These are phyloP conservation scores for Fulvia fulva DNA, from an alignment of 2,329 filamentous ascomycete genomes.

Conservation along the genomic window DNA sequence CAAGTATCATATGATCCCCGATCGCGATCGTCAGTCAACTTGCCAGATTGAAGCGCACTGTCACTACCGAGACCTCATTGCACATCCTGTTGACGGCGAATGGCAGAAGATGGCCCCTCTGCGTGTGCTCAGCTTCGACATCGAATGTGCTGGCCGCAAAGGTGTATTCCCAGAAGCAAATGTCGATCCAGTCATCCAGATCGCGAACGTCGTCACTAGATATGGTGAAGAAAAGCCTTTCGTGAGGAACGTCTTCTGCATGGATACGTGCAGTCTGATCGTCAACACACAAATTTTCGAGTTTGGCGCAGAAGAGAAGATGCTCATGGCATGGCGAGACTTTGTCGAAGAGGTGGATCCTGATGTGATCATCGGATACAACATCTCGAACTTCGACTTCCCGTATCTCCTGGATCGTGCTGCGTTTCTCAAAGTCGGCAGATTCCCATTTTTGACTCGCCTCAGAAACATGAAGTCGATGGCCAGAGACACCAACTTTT, in stretches of 20 bases:
- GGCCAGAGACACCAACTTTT: conserved; percentile 78
- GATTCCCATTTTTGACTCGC: conserved; percentile 85
- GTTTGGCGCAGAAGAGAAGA: conserved; percentile 74
- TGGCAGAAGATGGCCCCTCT: conserved; percentile 98
- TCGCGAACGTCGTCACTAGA: conserved; percentile 89
- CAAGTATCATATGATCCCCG: conserved; percentile 67
- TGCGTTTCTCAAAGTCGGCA: conserved; percentile 70
- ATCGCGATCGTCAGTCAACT: conserved; percentile 72
- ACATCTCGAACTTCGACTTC: conserved; percentile 98
- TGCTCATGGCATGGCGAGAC: conserved; percentile 89
- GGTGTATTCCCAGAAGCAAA: conserved; percentile 94
- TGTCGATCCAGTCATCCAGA: conserved; percentile 92
- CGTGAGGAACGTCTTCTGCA: conserved; percentile 90
- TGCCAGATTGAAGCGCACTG: conserved; percentile 94
- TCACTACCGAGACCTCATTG: conserved; percentile 75
- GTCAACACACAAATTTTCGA: conserved; percentile 91
- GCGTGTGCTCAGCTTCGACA: conserved; percentile 92
- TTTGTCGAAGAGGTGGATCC: conserved; percentile 89
- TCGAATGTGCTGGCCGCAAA: conserved; percentile 95
- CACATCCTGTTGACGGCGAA: conserved; percentile 84
- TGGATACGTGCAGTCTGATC: conserved; percentile 87
- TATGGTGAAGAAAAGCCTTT: conserved; percentile 97
- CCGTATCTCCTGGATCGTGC: conserved; percentile 90
- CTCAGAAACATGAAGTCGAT: conserved; percentile 67
- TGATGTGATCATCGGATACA: conserved; percentile 98